phyloP scores from a whole-genome alignment of 352 stramenopile species.

The Pythium volutum region DNA sequence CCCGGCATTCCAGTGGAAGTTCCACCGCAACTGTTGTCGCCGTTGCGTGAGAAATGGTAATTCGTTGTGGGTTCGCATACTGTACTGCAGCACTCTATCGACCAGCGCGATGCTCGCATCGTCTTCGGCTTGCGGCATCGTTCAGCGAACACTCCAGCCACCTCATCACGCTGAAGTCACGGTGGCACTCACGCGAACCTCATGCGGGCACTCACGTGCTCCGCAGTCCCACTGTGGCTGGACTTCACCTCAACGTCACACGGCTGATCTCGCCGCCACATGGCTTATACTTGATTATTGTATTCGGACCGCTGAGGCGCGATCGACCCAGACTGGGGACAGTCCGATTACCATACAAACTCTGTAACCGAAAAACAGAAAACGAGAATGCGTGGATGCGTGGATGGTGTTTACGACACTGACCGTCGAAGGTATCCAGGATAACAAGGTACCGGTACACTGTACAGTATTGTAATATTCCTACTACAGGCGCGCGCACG shows the following conservation, averaged over 20 bases:
- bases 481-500: too few species aligned
- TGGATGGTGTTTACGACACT: too few species aligned
- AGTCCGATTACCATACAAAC: too few species aligned
- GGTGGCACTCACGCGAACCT: background rate
- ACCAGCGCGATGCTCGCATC: background rate
- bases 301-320: constrained; percentile 7
- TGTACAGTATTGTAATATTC: too few species aligned
- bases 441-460: too few species aligned
- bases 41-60: background rate
- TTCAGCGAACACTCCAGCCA: constrained; percentile 11
- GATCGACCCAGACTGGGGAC: background rate
- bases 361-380: constrained; percentile 3
- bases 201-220: background rate
- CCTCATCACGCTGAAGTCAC: background rate
- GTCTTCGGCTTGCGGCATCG: constrained; percentile 1
- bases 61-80: background rate
- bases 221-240: constrained; percentile 9
- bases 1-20: too few species aligned
- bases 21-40: too few species aligned
- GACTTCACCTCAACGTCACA: background rate
- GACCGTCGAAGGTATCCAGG: too few species aligned
- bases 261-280: background rate
- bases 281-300: constrained; percentile 5
- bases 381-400: background rate
- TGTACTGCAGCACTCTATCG: background rate